A percentile compares a stretch with the other conserved stretches of the same genome.
These are phyloP conservation scores for Pholiota adiposa DNA, from an alignment of 1,284 basidiomycete genomes.

Conservation along the genomic window DNA sequence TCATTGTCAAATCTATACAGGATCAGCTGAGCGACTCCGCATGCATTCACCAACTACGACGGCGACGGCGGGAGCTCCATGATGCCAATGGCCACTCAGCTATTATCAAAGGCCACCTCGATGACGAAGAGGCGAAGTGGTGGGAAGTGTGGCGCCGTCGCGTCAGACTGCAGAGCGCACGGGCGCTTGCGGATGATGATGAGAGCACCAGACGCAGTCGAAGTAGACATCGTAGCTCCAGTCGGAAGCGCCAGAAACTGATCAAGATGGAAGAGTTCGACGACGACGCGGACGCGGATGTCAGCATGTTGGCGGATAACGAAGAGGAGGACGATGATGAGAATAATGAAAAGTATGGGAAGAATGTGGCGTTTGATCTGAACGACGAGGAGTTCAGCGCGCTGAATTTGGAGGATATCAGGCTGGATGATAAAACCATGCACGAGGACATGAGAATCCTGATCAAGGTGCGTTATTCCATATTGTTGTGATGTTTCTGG, in stretches of 20 bases:
- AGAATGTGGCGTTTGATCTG: conserved; percentile 33
- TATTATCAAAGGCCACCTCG: conserved; percentile 50
- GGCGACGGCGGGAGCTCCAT: conserved; percentile 38
- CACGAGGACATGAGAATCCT: conserved; percentile 88
- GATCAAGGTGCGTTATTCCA: conserved; percentile 71
- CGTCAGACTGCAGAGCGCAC: conserved; percentile 38
- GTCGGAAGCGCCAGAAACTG: conserved; percentile 26
- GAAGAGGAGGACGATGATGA: conserved; percentile 8
- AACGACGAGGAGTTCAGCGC: conserved; percentile 43
- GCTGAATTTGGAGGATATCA: conserved; percentile 53
- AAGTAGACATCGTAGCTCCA: conserved; percentile 28
- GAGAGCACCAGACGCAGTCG: conserved; percentile 32
- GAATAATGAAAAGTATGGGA: conserved; percentile 23
- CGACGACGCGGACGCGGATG: conserved; percentile 9
- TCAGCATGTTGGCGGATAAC: conserved; percentile 8
- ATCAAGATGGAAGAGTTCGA: conserved; percentile 11
- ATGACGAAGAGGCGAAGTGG: conserved; percentile 60
- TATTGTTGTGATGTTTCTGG: conserved; percentile 4
- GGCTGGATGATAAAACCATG: conserved; percentile 59
- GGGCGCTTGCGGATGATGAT: conserved; percentile 31
- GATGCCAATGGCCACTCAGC: conserved; percentile 22
- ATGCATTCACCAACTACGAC: conserved; percentile 59
- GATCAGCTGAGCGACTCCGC: conserved; percentile 86
- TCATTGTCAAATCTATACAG: conserved; percentile 86
- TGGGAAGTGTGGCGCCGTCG: conserved; percentile 74